These are phyloP conservation scores for Termitomyces bulborhizus DNA, from an alignment of 768 basidiomycete genomes.

Conservation along the genomic window DNA sequence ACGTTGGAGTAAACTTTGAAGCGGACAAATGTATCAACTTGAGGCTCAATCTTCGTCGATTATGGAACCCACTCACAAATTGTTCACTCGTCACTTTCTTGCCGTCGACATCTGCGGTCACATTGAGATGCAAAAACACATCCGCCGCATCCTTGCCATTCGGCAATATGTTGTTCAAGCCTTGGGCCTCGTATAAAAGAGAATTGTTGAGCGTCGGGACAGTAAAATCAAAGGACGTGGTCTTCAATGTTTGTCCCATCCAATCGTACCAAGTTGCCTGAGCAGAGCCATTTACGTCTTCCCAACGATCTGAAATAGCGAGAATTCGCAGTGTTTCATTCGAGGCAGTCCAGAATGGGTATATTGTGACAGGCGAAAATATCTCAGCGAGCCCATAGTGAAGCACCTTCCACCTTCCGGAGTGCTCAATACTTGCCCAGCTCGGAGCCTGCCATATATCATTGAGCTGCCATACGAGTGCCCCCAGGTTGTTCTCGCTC, in stretches of 20 bases:
- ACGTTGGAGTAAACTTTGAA: slow-evolving; percentile 44
- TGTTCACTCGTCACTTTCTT: slow-evolving; percentile 43
- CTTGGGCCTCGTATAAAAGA: slow-evolving; percentile 31
- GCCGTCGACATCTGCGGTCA: slow-evolving; percentile 37
- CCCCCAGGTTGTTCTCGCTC: slow-evolving; percentile 53
- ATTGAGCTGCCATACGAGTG: slow-evolving; percentile 54
- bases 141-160: slow-evolving; percentile 30
- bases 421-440: slow-evolving; percentile 52
- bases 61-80: slow-evolving; percentile 30
- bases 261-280: slow-evolving; percentile 57
- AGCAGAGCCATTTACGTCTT: slow-evolving; percentile 36
- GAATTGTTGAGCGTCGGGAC: slow-evolving; percentile 48
- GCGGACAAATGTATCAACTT: background rate
- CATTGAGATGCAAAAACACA: slow-evolving; percentile 46
- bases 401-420: slow-evolving; percentile 54
- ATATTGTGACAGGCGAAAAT: slow-evolving; percentile 42
- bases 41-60: background rate
- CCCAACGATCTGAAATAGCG: slow-evolving; percentile 48
- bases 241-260: slow-evolving; percentile 33
- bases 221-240: slow-evolving; percentile 31
- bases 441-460: slow-evolving; percentile 57
- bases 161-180: slow-evolving; percentile 41
- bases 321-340: slow-evolving; percentile 42
- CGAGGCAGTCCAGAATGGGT: slow-evolving; percentile 50
- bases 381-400: slow-evolving; percentile 42